These are phyloP conservation scores for Fomitopsis pinicola DNA, from an alignment of 1,284 basidiomycete species.

Conservation along the genomic window DNA sequence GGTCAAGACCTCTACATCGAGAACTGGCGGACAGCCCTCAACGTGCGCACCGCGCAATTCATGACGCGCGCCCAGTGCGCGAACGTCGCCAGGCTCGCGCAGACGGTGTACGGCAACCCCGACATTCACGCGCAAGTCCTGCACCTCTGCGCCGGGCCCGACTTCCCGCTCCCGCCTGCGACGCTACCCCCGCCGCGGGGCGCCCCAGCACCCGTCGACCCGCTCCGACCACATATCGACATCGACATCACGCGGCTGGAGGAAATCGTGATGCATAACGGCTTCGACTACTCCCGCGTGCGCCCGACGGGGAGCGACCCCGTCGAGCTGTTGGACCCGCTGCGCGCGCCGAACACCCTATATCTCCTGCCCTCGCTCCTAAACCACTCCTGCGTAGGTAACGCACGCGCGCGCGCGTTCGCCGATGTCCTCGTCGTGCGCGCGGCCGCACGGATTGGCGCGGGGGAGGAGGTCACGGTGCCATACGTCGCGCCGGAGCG, in stretches of 20 bases:
- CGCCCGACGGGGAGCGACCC: not conserved
- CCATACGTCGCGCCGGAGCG: conserved; percentile 12
- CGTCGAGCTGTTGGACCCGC: not conserved
- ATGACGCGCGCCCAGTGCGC: not conserved
- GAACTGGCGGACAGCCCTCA: not conserved
- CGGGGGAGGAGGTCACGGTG: conserved; percentile 15
- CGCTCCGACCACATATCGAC: not conserved
- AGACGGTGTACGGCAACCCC: not conserved
- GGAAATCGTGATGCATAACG: not conserved
- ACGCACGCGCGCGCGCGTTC: conserved; percentile 17
- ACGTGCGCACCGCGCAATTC: not conserved
- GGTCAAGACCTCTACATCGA: not conserved
- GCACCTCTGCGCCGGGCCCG: not conserved
- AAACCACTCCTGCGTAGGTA: conserved; percentile 29
- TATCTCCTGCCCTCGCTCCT: conserved; percentile 24
- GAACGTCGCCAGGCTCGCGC: not conserved
- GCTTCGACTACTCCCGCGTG: not conserved
- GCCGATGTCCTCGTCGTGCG: conserved; percentile 22
- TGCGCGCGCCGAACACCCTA: not conserved
- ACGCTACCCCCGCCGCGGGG: not conserved
- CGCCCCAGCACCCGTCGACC: not conserved
- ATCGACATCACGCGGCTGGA: not conserved
- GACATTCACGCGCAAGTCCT: not conserved
- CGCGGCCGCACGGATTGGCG: conserved; percentile 10
- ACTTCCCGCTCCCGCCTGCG: not conserved